These are phyloP conservation scores for Chlorencoelia australis DNA, from an alignment of 2,329 filamentous ascomycete species.

Conservation along the genomic window DNA sequence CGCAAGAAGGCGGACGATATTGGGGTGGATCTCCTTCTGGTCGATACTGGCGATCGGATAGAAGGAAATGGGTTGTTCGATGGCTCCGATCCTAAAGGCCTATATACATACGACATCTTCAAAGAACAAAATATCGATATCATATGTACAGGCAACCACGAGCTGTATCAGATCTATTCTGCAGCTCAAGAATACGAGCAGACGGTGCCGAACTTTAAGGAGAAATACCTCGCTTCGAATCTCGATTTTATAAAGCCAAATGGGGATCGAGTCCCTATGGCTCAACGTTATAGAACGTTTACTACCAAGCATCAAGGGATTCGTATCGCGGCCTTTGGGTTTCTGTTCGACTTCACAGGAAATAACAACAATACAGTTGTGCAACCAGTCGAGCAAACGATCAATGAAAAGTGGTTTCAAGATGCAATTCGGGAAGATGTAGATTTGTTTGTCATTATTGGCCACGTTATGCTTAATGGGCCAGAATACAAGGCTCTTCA, in stretches of 20 bases:
- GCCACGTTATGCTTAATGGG: conserved; percentile 76
- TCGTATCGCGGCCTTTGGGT: conserved; percentile 79
- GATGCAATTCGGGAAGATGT: conserved; percentile 74
- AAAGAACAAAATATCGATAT: conserved; percentile 75
- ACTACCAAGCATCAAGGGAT: conserved; percentile 83
- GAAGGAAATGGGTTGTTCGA: conserved; percentile 96
- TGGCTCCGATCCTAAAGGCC: conserved; percentile 74
- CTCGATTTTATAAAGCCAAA: conserved; percentile 73
- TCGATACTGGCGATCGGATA: conserved; percentile 88
- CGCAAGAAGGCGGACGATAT: conserved; percentile 65
- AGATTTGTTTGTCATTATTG: conserved; percentile 78
- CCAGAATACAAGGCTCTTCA: conserved; percentile 70
- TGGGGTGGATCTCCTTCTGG: conserved; percentile 77
- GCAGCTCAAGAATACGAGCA: conserved; percentile 67
- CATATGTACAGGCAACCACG: conserved; percentile 85
- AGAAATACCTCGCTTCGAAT: conserved; percentile 81
- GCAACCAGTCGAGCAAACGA: conserved; percentile 65
- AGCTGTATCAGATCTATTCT: conserved; percentile 75
- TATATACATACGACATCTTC: conserved; percentile 81
- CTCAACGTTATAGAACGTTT: conserved; percentile 78
- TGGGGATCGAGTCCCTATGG: conserved; percentile 63
- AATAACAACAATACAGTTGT: conserved; percentile 89
- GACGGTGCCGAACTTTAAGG: conserved; percentile 74
- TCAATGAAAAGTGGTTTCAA: conserved; percentile 84
- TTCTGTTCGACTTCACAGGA: conserved; percentile 85